Evolutionary conservation across 2,329 filamentous ascomycete species (phyloP).

Genomic region (Trichophyton benhamiae): DNA sequence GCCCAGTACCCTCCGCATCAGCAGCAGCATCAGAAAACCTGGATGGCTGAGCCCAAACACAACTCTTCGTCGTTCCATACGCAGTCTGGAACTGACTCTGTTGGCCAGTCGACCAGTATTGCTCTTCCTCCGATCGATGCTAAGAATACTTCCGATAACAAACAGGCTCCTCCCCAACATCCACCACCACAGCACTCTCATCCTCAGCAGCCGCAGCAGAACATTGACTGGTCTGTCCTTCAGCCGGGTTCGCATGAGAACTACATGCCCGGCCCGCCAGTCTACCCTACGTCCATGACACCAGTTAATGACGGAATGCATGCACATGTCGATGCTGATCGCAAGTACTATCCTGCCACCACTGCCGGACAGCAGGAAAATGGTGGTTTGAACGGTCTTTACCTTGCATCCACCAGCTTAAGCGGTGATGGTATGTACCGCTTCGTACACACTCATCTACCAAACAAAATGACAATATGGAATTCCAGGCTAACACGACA

Average conservation of each 20-base stretch:
- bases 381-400: slow-evolving; percentile 36
- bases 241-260: slow-evolving; percentile 57
- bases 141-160: slow-evolving; percentile 28
- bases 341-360: slow-evolving; percentile 40
- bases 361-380: slow-evolving; percentile 28
- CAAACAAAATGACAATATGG: slow-evolving; percentile 30
- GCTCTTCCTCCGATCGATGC: slow-evolving; percentile 32
- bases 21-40: slow-evolving; percentile 29
- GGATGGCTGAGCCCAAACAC: slow-evolving; percentile 35
- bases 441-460: slow-evolving; percentile 22
- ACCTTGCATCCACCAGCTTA: slow-evolving; percentile 36
- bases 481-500: slow-evolving; percentile 19
- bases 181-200: slow-evolving; percentile 44
- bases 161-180: slow-evolving; percentile 26
- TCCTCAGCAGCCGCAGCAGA: slow-evolving; percentile 19
- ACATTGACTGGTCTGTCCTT: slow-evolving; percentile 68
- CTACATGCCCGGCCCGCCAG: slow-evolving; percentile 46
- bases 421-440: slow-evolving; percentile 36
- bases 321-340: slow-evolving; percentile 48
- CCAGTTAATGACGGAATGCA: slow-evolving; percentile 59
- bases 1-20: slow-evolving; percentile 24
- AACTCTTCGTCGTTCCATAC: slow-evolving; percentile 29
- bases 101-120: slow-evolving; percentile 32
- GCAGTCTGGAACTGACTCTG: slow-evolving; percentile 27
- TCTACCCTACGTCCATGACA: slow-evolving; percentile 53